phyloP scores from a whole-genome alignment of 495 filamentous ascomycete genomes.

The Aspergillus leporis region DNA sequence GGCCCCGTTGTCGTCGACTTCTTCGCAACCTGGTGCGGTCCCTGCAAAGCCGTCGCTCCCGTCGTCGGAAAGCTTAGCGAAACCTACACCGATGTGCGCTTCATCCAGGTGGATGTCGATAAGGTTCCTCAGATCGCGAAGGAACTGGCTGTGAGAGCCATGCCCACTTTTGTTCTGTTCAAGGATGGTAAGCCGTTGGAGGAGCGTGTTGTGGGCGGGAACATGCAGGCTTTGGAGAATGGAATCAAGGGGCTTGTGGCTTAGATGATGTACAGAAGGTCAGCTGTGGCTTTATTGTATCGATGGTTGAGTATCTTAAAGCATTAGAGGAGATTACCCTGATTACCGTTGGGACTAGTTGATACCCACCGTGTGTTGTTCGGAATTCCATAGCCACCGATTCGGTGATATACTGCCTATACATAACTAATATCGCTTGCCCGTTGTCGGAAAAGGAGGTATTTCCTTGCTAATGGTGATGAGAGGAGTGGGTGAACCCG shows the following conservation, averaged over 20 bases:
- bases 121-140: slow-evolving; percentile 66
- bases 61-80: slow-evolving; percentile 67
- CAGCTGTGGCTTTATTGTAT: too few relatives aligned
- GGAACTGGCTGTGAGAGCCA: slow-evolving; percentile 74
- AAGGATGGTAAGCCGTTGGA: slow-evolving; percentile 56
- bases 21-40: slow-evolving; percentile 65
- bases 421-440: too few relatives aligned
- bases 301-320: too few relatives aligned
- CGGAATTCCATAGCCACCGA: too few relatives aligned
- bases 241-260: slow-evolving; percentile 7
- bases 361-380: too few relatives aligned
- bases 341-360: too few relatives aligned
- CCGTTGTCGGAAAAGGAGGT: too few relatives aligned
- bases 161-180: slow-evolving; percentile 85
- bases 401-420: too few relatives aligned
- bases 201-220: slow-evolving; percentile 12
- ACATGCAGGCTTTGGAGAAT: slow-evolving; percentile 19
- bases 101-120: slow-evolving; percentile 87
- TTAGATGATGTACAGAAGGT: background rate
- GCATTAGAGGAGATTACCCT: too few relatives aligned
- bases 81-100: slow-evolving; percentile 54
- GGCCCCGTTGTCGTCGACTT: slow-evolving; percentile 41
- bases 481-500: too few relatives aligned
- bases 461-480: too few relatives aligned
- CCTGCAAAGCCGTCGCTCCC: slow-evolving; percentile 68